A percentile compares a stretch with the other conserved stretches of the same genome.
phyloP scores from a whole-genome alignment of 2,329 filamentous ascomycete species.

The Graphilbum sp. region DNA sequence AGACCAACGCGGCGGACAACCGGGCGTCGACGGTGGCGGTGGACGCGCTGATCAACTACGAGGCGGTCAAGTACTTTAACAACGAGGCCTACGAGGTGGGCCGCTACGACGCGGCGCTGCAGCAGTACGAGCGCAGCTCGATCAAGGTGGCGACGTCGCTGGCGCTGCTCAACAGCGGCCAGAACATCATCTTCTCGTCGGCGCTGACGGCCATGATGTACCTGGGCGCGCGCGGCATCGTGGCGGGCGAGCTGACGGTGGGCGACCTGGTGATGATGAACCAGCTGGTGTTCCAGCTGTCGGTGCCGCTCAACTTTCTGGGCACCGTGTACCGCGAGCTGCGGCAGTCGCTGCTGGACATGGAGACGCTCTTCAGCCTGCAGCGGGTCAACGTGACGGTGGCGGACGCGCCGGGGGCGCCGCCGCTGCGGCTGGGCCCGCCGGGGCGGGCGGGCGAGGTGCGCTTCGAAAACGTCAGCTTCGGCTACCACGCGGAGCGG shows the following conservation, averaged over 20 bases:
- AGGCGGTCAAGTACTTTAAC: conserved; percentile 99
- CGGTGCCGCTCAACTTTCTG: conserved; percentile 90
- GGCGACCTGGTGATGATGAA: conserved; percentile 98
- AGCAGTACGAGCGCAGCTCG: conserved; percentile 78
- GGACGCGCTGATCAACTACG: conserved; percentile 95
- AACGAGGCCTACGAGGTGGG: conserved; percentile 91
- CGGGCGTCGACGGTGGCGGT: conserved; percentile 88
- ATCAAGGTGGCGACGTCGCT: conserved; percentile 95
- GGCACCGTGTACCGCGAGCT: conserved; percentile 97
- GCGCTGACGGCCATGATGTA: conserved; percentile 98
- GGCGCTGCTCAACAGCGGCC: conserved; percentile 82
- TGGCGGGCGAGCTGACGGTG: conserved; percentile 64
- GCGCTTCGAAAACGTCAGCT: conserved; percentile 84
- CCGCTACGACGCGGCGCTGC: conserved; percentile 75
- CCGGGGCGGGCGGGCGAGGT: conserved; percentile 67
- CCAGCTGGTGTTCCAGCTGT: conserved; percentile 95
- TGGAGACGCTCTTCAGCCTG: conserved; percentile 95
- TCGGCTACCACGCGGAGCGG: conserved; percentile 76
- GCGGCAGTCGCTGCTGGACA: conserved; percentile 84
- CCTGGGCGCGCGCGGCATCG: conserved; percentile 79
- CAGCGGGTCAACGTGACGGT: conserved; percentile 92
- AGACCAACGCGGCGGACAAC: conserved; percentile 93
- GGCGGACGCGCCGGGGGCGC: conserved; percentile 59
- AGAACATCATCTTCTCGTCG: conserved; percentile 93
- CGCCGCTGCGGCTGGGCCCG: conserved; percentile 50